Evolutionary conservation across 1,284 basidiomycete species (phyloP).

Genomic region (Meripilus lineatus): DNA sequence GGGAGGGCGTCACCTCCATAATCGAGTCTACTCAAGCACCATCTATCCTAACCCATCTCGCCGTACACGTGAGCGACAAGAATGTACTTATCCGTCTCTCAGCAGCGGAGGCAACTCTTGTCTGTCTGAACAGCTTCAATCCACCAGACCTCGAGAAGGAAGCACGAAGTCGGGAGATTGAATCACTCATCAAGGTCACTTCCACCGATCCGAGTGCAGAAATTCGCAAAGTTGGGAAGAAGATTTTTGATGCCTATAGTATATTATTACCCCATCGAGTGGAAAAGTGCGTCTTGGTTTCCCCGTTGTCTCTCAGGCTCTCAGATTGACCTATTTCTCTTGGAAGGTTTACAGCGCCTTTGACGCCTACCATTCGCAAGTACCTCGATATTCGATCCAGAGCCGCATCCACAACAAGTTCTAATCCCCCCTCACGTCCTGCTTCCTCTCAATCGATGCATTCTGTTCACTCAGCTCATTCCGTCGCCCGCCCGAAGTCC

Average conservation of each 20-base stretch:
- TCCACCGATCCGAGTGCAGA: slow-evolving; percentile 76
- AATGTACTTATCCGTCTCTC: slow-evolving; percentile 57
- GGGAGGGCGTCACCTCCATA: slow-evolving; percentile 52
- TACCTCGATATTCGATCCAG: slow-evolving; percentile 61
- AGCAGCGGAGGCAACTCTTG: slow-evolving; percentile 58
- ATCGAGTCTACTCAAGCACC: slow-evolving; percentile 71
- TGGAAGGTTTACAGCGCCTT: slow-evolving; percentile 63
- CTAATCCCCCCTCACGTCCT: slow-evolving; percentile 25
- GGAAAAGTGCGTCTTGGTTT: slow-evolving; percentile 56
- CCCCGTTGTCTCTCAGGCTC: slow-evolving; percentile 1
- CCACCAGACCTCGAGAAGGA: slow-evolving; percentile 72
- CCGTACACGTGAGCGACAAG: slow-evolving; percentile 65
- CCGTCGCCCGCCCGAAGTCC: slow-evolving; percentile 4
- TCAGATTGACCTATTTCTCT: slow-evolving; percentile 8
- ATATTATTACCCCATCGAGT: slow-evolving; percentile 63
- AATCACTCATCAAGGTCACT: slow-evolving; percentile 61
- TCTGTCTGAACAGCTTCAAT: slow-evolving; percentile 69
- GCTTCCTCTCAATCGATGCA: slow-evolving; percentile 23
- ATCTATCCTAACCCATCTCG: slow-evolving; percentile 57
- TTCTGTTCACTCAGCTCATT: slow-evolving; percentile 4
- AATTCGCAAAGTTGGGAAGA: slow-evolving; percentile 62
- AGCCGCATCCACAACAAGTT: slow-evolving; percentile 13
- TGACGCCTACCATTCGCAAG: slow-evolving; percentile 73
- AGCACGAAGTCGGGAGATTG: slow-evolving; percentile 57
- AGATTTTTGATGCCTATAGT: slow-evolving; percentile 75